Evolutionary conservation across 371 early-diverging fungal genomes (phyloP).

Genomic region (Phascolomyces articulosus): DNA sequence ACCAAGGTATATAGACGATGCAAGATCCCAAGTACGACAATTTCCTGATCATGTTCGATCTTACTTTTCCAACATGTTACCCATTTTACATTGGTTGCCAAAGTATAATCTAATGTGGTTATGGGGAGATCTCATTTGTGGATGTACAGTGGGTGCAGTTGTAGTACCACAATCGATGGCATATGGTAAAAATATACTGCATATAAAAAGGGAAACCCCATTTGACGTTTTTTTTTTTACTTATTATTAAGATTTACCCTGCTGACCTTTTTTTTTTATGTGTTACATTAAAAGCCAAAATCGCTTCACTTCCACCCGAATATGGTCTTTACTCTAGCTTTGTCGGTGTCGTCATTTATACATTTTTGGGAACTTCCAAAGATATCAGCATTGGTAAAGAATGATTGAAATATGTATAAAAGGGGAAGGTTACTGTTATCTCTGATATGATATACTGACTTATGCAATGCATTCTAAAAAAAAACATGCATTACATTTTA

Average conservation of each 20-base stretch:
- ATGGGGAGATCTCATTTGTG: constrained; percentile 72
- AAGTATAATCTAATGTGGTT: constrained; percentile 77
- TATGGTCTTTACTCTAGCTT: constrained; percentile 91
- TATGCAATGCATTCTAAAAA: too few species aligned
- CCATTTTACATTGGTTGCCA: constrained; percentile 71
- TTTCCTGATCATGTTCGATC: constrained; percentile 15
- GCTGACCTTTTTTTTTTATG: constrained; percentile 9
- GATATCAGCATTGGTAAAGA: constrained; percentile 83
- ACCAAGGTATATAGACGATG: not conserved
- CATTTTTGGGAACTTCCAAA: constrained; percentile 82
- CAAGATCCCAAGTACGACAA: constrained; percentile 13
- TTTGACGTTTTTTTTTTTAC: not conserved
- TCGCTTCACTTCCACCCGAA: constrained; percentile 81
- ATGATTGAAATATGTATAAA: too few species aligned
- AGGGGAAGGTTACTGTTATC: too few species aligned
- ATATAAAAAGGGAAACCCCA: too few species aligned
- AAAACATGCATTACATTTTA: too few species aligned
- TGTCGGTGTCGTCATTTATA: constrained; percentile 78
- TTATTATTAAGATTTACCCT: not conserved
- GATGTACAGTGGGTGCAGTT: constrained; percentile 71
- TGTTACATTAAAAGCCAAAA: constrained; percentile 56
- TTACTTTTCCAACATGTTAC: constrained; percentile 49
- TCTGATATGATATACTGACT: too few species aligned
- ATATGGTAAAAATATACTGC: constrained; percentile 47
- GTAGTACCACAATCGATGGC: constrained; percentile 87